Base-by-base conservation (phyloP, 345 rosid species). In the Carallia pectinifolia region DNA sequence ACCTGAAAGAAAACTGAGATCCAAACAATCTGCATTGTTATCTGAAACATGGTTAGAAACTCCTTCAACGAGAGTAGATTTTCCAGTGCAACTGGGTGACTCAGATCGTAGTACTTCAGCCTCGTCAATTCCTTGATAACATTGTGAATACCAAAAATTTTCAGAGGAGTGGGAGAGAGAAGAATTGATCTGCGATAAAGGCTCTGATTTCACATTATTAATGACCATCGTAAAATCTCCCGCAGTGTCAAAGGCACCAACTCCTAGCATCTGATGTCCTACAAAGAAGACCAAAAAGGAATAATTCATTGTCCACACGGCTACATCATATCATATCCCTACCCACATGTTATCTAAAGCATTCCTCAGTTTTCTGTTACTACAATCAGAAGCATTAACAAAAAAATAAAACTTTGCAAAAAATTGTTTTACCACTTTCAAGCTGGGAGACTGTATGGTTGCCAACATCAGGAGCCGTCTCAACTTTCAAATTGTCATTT, bases 1-100 rank as follows among this genome's bases (percentile, higher is more conserved):
- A 70, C 50, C 67, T 58, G 60, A 72, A 36, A 69, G 47, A 61
- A 61, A 50, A 68, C 71, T 63, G 52, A 68, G 70, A 62, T 53
- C 61, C 62, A 72, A 56, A 66, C 65, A 70, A 67, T 81, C 82
- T 52, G 68, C 64, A 67, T 30, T 8, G 15, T 47, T 70, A 77
- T 74, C 74, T 18, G 82, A 58, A 71, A 72, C 61, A 68, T 8
- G 72, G 61, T 61, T 70, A 65, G 72, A 67, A 74, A 71, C 70
- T 72, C 73, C 81, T 65, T 77, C 82, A 65, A 76, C 59, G 53
- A 83, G 81, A 74, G 79, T 76, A 77, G 88, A 80, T 37, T 81
- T 69, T 17, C 80, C 76, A 74, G 84, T 81, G 70, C 84, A 78
- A 76, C 81, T 74, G 38, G 76, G 77, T 53, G 83, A 82, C 71